Evolutionary conservation across 163 green algal species (phyloP).

Genomic region (Scenedesmus sp.): DNA sequence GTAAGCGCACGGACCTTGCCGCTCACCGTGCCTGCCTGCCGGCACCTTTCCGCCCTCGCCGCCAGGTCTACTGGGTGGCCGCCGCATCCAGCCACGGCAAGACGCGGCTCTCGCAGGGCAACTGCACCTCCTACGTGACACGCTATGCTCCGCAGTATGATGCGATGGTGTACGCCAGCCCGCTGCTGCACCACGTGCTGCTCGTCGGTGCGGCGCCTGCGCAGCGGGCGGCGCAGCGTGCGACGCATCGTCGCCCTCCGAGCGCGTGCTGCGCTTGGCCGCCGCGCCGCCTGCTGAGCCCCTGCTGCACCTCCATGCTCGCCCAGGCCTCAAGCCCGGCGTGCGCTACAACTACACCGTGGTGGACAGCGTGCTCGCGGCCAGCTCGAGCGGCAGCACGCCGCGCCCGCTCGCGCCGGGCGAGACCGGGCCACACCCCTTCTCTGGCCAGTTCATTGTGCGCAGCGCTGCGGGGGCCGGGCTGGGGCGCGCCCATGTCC

Average conservation of each 20-base stretch:
- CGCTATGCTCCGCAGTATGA: background rate
- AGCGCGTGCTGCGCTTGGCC: background rate
- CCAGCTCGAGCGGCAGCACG: background rate
- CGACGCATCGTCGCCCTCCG: background rate
- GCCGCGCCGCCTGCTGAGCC: background rate
- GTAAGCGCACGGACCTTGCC: background rate
- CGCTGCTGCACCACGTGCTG: constrained; percentile 15
- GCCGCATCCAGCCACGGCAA: no score
- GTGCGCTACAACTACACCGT: background rate
- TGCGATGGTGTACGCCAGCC: background rate
- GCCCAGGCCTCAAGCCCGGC: background rate
- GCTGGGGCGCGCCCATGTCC: no score
- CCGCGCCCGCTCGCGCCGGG: background rate
- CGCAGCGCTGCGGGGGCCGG: background rate
- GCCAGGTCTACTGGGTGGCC: no score
- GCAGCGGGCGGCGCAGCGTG: background rate
- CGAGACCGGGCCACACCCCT: background rate
- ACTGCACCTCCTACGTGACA: background rate
- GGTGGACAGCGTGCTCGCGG: background rate
- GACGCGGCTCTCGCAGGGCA: background rate
- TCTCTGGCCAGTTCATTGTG: background rate
- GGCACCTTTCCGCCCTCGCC: no score
- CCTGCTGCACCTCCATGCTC: no score
- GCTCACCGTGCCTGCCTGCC: background rate
- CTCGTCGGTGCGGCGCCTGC: background rate